These are phyloP conservation scores for Stromatinia cepivora DNA, from an alignment of 2,329 filamentous ascomycete genomes.

Conservation along the genomic window DNA sequence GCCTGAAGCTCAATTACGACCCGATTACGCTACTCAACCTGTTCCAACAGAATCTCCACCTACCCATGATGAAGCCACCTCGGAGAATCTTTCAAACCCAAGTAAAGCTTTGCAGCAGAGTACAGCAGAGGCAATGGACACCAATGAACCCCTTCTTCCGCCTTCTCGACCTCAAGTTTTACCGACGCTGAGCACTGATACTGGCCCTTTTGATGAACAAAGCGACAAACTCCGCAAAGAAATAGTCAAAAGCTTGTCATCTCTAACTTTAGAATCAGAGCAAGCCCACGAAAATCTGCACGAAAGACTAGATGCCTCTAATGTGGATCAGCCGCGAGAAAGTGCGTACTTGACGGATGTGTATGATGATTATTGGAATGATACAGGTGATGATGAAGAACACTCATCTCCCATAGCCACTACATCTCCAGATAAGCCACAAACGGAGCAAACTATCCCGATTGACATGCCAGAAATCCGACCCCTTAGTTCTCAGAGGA, in stretches of 20 bases:
- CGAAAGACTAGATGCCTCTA: constrained; percentile 5
- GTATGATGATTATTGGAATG: constrained; percentile 67
- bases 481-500: constrained; percentile 34
- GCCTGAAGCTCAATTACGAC: constrained; percentile 32
- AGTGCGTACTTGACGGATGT: constrained; percentile 65
- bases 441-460: constrained; percentile 31
- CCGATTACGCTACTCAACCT: constrained; percentile 37
- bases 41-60: constrained; percentile 44
- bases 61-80: constrained; percentile 38
- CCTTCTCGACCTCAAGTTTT: constrained; percentile 26
- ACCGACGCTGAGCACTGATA: constrained; percentile 33
- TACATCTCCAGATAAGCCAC: neutral
- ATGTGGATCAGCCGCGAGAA: constrained; percentile 45
- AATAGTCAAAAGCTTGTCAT: constrained; percentile 68
- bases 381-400: constrained; percentile 47
- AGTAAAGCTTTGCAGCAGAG: neutral
- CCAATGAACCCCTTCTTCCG: neutral
- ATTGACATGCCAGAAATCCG: constrained; percentile 29
- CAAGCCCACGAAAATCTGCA: constrained; percentile 22
- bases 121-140: neutral
- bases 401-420: constrained; percentile 12
- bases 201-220: constrained; percentile 50
- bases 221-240: constrained; percentile 72
- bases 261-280: constrained; percentile 43
- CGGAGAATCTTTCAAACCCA: too few species aligned